These are phyloP conservation scores for Farysia itapuensis DNA, from an alignment of 1,284 basidiomycete species.

Conservation along the genomic window DNA sequence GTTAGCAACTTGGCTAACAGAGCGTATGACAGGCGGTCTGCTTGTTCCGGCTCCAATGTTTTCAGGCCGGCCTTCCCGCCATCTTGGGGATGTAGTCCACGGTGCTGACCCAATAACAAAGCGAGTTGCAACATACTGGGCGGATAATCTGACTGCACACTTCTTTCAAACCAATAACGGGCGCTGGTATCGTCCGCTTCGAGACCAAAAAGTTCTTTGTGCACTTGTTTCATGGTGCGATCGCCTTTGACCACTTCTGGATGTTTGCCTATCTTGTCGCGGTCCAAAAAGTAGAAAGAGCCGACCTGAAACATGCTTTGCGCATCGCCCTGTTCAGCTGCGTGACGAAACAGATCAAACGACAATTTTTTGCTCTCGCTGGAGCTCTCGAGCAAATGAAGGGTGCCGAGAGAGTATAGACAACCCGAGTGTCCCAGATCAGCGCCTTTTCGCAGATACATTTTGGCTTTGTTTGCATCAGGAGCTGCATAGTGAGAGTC, in stretches of 20 bases:
- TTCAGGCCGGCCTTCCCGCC: conserved; percentile 3
- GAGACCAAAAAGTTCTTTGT: conserved; percentile 38
- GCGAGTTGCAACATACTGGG: conserved; percentile 31
- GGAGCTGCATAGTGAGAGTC: conserved; percentile 17
- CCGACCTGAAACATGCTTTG: conserved; percentile 51
- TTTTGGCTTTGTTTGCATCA: conserved; percentile 18
- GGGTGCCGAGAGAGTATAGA: conserved; percentile 24
- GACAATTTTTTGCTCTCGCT: conserved; percentile 16
- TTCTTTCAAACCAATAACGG: conserved; percentile 42
- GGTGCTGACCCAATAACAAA: conserved; percentile 19
- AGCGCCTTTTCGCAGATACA: conserved; percentile 38
- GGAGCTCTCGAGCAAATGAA: conserved; percentile 8
- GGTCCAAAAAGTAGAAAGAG: conserved; percentile 37
- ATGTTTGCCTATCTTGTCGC: conserved; percentile 27
- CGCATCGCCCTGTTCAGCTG: conserved; percentile 46
- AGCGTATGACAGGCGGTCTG: conserved; percentile 29
- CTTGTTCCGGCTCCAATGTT: conserved; percentile 12
- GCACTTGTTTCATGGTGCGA: conserved; percentile 33
- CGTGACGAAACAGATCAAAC: conserved; percentile 37
- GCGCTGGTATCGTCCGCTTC: conserved; percentile 40
- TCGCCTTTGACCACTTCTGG: conserved; percentile 15
- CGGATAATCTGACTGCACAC: conserved; percentile 24
- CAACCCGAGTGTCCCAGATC: conserved; percentile 23
- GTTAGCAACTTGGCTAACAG: conserved; percentile 28
- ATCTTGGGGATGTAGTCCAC: conserved; percentile 10